Evolutionary conservation across 371 early-diverging fungal genomes (phyloP).

Genomic region (Rhizomucor pusillus): DNA sequence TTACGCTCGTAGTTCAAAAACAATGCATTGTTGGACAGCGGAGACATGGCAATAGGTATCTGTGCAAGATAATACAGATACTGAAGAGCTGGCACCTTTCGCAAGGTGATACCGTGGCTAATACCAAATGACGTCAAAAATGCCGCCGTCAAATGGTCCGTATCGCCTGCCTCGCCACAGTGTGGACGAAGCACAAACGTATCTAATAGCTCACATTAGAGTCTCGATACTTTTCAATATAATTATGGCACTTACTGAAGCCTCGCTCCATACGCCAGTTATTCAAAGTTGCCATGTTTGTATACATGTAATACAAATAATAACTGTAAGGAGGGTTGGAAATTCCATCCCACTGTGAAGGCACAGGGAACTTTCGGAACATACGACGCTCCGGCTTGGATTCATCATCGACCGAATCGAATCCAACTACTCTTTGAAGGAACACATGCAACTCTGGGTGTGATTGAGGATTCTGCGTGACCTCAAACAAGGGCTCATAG

Average conservation of each 20-base stretch:
- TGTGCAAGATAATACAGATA: constrained; percentile 96
- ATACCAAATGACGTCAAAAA: constrained; percentile 93
- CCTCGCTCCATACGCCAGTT: constrained; percentile 76
- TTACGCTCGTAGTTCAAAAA: constrained; percentile 97
- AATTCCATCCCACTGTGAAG: constrained; percentile 74
- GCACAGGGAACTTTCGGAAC: constrained; percentile 86
- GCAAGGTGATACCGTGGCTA: constrained; percentile 93
- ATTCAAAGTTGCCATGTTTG: constrained; percentile 89
- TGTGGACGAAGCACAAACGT: constrained; percentile 97
- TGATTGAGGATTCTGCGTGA: constrained; percentile 76
- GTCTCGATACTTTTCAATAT: background rate
- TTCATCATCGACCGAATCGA: constrained; percentile 98
- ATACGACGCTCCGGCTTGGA: constrained; percentile 85
- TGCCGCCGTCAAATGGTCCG: constrained; percentile 93
- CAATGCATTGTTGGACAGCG: constrained; percentile 97
- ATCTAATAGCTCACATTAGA: constrained; percentile 36
- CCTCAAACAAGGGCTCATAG: constrained; percentile 95
- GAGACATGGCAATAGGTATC: constrained; percentile 98
- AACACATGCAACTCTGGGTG: constrained; percentile 94
- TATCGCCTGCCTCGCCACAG: constrained; percentile 97
- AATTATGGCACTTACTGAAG: constrained; percentile 70
- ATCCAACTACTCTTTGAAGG: constrained; percentile 93
- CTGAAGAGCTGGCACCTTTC: constrained; percentile 96
- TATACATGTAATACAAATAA: constrained; percentile 95
- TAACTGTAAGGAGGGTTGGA: constrained; percentile 98